Base-by-base conservation (phyloP, 1,284 basidiomycete species). In the Coniferiporia weirii region DNA sequence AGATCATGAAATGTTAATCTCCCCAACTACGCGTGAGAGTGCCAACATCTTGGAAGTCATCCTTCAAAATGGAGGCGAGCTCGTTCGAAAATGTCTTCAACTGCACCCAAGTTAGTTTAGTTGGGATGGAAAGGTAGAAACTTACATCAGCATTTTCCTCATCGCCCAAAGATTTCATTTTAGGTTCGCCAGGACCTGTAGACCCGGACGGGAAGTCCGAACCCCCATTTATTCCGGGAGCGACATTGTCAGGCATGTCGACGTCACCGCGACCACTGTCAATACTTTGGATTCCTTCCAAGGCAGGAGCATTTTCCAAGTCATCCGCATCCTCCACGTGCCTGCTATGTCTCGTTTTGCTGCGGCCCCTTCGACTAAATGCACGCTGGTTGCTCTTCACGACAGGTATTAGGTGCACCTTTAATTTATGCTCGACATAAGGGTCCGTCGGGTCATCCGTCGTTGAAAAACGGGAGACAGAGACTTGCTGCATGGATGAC, bases 141-240 rank as follows among this genome's bases (percentile, higher is more conserved):
- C 57, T 53, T 17, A 76, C 65, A 69, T 85, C 40, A 83, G 83
- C 20, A 67, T 85, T 63, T 72, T 79, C 62, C 64, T 85, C 45
- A 61, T 69, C 12, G 64, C 72, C 1, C 54, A 63, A 15, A 66
- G 73, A 61, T 12, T 52, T 49, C 5, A 62, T 49, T 13, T 52
- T 20, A 7, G 53, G 53, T 22, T 50, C 1, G 3, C 43, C 43
- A n/a, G 20, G 7, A 44, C 22, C 36, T 45, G 19, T 10, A 32
- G 50, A 22, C 5, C 36, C 52, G 6, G 57, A 13, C 27, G 38
- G 36, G 9, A 22, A 27, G 9, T 19, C 48, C 40, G 19, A 32
- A 10, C 44, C 40, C 13, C 55, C 36, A 17, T 50, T 34, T 19
- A 17, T 36, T 43, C 50, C 52, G 4, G 40, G 15, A 20, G 19